Percentiles rank a stretch among this genome's conserved stretches.
These are phyloP conservation scores for Auricularia sp. DNA, from an alignment of 768 basidiomycete genomes.

Conservation along the genomic window DNA sequence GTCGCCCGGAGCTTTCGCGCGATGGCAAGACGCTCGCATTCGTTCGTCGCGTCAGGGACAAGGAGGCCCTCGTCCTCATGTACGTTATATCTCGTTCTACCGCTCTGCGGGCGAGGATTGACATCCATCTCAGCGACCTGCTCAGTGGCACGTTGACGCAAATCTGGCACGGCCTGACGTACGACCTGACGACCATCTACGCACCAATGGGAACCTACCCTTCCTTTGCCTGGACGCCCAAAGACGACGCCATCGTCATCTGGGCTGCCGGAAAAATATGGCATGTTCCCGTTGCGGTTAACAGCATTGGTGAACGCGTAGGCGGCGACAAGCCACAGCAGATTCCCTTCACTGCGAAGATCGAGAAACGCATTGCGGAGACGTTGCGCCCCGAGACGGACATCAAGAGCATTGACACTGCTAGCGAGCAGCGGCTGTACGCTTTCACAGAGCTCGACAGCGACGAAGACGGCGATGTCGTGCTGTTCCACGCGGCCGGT, in stretches of 20 bases:
- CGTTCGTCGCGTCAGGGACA: slow-evolving; percentile 62
- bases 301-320: slow-evolving; percentile 44
- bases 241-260: slow-evolving; percentile 51
- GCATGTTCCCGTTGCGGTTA: slow-evolving; percentile 44
- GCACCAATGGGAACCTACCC: slow-evolving; percentile 78
- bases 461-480: slow-evolving; percentile 42
- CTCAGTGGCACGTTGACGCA: slow-evolving; percentile 53
- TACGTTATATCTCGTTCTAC: slow-evolving; percentile 20
- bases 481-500: slow-evolving; percentile 62
- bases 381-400: slow-evolving; percentile 35
- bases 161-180: slow-evolving; percentile 62
- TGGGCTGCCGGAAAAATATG: slow-evolving; percentile 70
- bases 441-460: slow-evolving; percentile 54
- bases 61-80: slow-evolving; percentile 65
- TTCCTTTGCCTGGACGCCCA: slow-evolving; percentile 58
- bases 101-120: neutral
- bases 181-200: slow-evolving; percentile 51
- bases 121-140: slow-evolving; percentile 40
- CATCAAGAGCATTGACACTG: slow-evolving; percentile 43
- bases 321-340: slow-evolving; percentile 32
- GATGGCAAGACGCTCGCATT: slow-evolving; percentile 65
- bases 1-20: slow-evolving; percentile 57
- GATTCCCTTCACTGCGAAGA: slow-evolving; percentile 50
- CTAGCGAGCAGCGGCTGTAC: slow-evolving; percentile 43
- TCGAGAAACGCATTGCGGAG: slow-evolving; percentile 55